Evolutionary conservation across 805 yeast species (phyloP), one percentile per base, ranked within the genome.

Genomic region (Suhomyces canberraensis): DNA sequence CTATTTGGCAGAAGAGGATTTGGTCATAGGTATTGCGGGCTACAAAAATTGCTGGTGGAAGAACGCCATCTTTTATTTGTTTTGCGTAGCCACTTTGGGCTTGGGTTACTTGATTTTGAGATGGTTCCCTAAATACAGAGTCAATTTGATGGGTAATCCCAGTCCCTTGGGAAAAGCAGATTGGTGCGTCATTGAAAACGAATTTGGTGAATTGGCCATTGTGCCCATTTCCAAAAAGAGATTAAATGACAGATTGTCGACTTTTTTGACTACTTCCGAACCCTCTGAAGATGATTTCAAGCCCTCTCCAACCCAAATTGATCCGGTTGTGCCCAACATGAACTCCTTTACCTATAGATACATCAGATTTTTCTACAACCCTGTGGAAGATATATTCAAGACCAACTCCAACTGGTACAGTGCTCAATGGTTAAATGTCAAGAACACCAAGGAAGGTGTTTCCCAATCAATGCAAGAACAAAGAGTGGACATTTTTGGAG

Each of bases 21-120:
- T 93, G 52, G 91, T 91, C 9, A 76, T 93, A 41, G 96, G 95
- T 43, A 84, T 93, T 44, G 98, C 97, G 0, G 98, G 98, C 4
- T 93, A 86, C 58, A 60, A 60, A 36, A 76, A 80, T 11, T 75
- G 81, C 9, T 52, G 52, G 32, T 36, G 70, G 46, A 76, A 79
- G 42, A 50, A 61, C 4, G 26, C 64, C 0, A 11, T 73, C 1
- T 89, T 81, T 54, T 73, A 76, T 41, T 11, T 74, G 0, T 40
- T 84, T 2, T 81, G 88, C 42, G 35, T 76, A 0, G 20, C 62
- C 2, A 78, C 96, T 0, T 56, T 76, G 3, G 99, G 99, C 0
- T 31, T 88, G 2, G 79, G 80, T 1, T 91, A 81, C 49, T 61
- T 93, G 29, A 40, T 84, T 1, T 60, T 88, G 42, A 69, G 96